These are phyloP conservation scores for Diplodia sapinea DNA, from an alignment of 2,329 filamentous ascomycete genomes.

Conservation along the genomic window DNA sequence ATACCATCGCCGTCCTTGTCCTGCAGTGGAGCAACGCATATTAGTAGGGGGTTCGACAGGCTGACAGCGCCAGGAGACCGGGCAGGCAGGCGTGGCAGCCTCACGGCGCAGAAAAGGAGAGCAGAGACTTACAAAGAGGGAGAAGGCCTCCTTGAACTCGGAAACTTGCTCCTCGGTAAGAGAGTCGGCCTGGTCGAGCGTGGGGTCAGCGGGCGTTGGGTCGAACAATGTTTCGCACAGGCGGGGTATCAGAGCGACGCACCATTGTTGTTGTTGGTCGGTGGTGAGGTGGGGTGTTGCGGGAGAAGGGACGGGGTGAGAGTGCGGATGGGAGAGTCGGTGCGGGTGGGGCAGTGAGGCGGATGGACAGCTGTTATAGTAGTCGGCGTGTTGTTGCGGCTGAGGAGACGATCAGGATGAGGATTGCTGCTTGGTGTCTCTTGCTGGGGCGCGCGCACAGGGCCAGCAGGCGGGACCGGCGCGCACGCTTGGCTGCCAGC, in stretches of 20 bases:
- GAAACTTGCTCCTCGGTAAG: slow-evolving; percentile 99
- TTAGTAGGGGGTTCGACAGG: slow-evolving; percentile 38
- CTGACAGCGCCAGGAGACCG: slow-evolving; percentile 32
- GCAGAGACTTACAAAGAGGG: slow-evolving; percentile 85
- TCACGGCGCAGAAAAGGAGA: slow-evolving; percentile 35
- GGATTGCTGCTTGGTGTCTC: slow-evolving; percentile 30
- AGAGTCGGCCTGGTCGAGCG: slow-evolving; percentile 78
- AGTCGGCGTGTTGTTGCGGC: slow-evolving; percentile 27
- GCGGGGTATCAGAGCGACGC: slow-evolving; percentile 46
- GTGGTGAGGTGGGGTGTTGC: slow-evolving; percentile 3
- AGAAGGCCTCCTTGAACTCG: slow-evolving; percentile 99
- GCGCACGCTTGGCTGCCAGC: slow-evolving; percentile 27
- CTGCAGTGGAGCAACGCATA: slow-evolving; percentile 43
- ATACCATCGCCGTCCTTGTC: slow-evolving; percentile 65
- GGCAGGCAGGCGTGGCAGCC: not conserved
- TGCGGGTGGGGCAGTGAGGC: slow-evolving; percentile 2
- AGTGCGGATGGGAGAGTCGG: slow-evolving; percentile 11
- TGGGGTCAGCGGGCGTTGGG: slow-evolving; percentile 25
- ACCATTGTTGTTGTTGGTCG: slow-evolving; percentile 41
- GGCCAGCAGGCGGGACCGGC: slow-evolving; percentile 30
- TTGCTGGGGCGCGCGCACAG: slow-evolving; percentile 19
- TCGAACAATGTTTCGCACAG: slow-evolving; percentile 35
- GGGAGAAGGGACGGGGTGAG: not conserved
- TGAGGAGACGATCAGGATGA: slow-evolving; percentile 28
- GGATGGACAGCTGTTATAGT: slow-evolving; percentile 12